Evolutionary conservation across 495 filamentous ascomycete genomes (phyloP), one percentile per base, ranked within the genome.

Genomic region (Annulohypoxylon bovei): DNA sequence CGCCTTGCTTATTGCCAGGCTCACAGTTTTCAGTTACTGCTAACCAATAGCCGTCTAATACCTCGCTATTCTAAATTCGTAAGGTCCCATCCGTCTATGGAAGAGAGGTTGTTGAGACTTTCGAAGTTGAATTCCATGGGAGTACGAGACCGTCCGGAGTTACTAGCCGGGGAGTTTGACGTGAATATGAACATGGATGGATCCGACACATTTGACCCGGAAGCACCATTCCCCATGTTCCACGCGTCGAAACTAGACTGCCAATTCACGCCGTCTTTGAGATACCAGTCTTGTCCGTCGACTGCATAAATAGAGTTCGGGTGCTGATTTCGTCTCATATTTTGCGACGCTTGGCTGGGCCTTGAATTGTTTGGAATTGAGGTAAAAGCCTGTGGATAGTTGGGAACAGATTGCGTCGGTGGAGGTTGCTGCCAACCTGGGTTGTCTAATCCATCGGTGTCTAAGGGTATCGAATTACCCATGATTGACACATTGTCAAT

Each of bases 281-380:
- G 70, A 65, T 83, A 85, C 83, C 83, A 85, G 22, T 84, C 82
- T 65, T 83, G 80, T 11, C 83, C 81, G 57, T 85, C 83, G 42
- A 83, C 78, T 11, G 77, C 78, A 58, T 80, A 82, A 1, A 74
- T 47, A 0, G 71, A 63, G 25, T 68, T 72, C 5, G 65, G 75
- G 67, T 49, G 35, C 73, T 57, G 77, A 60, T 37, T 70, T 73
- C 32, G 71, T 40, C 49, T 73, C 46, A 37, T 20, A 3, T 9
- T 39, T 37, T 60, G 70, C 16, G 71, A 35, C 16, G 58, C 11
- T 30, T 64, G 72, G 27, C 28, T 56, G 37, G 72, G 52, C 49
- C 53, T 53, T 8, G 68, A 23, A 47, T 55, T 63, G 4, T 66
- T 69, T 50, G 42, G 65, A 37, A 67, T 42, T 28, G 44, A 27